A percentile compares a stretch with the other conserved stretches of the same genome.
phyloP scores from a whole-genome alignment of 306 rosid species.

The Carpinus fangiana region DNA sequence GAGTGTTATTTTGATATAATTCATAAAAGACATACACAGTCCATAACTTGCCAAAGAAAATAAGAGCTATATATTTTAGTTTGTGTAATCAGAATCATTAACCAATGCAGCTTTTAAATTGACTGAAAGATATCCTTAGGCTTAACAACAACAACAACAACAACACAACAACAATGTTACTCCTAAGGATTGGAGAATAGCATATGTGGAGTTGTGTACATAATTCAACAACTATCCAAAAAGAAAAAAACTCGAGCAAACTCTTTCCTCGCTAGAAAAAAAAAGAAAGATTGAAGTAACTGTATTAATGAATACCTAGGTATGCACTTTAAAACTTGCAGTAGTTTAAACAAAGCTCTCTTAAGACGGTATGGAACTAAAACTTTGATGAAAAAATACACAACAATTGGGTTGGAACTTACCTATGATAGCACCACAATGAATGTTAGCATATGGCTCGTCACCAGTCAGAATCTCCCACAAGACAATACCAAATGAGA shows the following conservation, averaged over 20 bases:
- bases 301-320: not conserved
- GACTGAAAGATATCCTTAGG: not conserved
- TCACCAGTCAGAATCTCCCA: constrained; percentile 98
- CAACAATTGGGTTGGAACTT: constrained; percentile 17
- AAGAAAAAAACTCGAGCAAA: not conserved
- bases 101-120: not conserved
- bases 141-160: not conserved
- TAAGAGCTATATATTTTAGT: not conserved
- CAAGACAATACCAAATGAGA: constrained; percentile 87
- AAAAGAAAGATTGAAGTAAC: not conserved
- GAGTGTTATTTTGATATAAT: not conserved
- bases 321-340: constrained; percentile 4
- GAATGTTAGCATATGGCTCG: constrained; percentile 94
- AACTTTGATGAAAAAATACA: not conserved
- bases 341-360: constrained; percentile 5
- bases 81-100: not conserved
- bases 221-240: not conserved
- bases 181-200: not conserved
- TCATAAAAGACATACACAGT: not conserved
- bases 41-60: not conserved
- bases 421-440: constrained; percentile 96
- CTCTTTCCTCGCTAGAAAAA: not conserved
- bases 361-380: not conserved
- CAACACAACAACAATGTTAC: not conserved
- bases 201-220: not conserved